Conservation (phyloP, 257 asterid species). For the Leonotis leonurus region DNA sequence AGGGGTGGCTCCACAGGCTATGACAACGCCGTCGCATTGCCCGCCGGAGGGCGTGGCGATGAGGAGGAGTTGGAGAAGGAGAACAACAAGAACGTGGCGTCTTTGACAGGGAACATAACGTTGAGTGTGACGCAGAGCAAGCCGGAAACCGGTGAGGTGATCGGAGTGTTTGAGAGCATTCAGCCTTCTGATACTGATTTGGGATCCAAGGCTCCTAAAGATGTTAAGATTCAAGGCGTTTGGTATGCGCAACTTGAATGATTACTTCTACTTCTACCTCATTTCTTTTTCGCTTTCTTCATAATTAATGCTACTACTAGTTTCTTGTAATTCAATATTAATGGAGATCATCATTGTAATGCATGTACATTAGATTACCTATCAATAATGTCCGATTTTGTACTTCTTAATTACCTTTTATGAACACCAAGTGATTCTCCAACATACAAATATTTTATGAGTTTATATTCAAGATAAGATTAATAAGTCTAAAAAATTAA, state of each 20-base stretch:
- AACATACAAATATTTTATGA: too few relatives aligned
- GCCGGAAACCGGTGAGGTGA: constrained; percentile 92
- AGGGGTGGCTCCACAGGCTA: constrained; percentile 98
- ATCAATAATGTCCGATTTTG: too few relatives aligned
- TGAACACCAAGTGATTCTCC: too few relatives aligned
- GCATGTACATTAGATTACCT: too few relatives aligned
- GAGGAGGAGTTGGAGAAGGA: constrained; percentile 94
- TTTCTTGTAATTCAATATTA: too few relatives aligned
- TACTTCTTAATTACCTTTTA: too few relatives aligned
- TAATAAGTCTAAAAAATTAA: too few relatives aligned
- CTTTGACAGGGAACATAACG: constrained; percentile 73
- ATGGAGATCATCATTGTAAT: too few relatives aligned
- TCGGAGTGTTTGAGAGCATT: constrained; percentile 91
- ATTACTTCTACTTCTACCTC: not conserved
- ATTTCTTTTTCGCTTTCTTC: not conserved
- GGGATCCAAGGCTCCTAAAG: constrained; percentile 91
- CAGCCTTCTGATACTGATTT: constrained; percentile 97
- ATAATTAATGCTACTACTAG: too few relatives aligned
- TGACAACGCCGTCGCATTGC: constrained; percentile 95
- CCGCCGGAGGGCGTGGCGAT: constrained; percentile 98
- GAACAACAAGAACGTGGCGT: constrained; percentile 62
- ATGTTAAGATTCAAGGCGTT: constrained; percentile 91
- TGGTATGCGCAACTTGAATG: constrained; percentile 93
- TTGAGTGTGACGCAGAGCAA: constrained; percentile 73
- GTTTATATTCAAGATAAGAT: too few relatives aligned